These are phyloP conservation scores for Pseudogymnoascus sp. DNA, from an alignment of 2,329 filamentous ascomycete species.

Conservation along the genomic window DNA sequence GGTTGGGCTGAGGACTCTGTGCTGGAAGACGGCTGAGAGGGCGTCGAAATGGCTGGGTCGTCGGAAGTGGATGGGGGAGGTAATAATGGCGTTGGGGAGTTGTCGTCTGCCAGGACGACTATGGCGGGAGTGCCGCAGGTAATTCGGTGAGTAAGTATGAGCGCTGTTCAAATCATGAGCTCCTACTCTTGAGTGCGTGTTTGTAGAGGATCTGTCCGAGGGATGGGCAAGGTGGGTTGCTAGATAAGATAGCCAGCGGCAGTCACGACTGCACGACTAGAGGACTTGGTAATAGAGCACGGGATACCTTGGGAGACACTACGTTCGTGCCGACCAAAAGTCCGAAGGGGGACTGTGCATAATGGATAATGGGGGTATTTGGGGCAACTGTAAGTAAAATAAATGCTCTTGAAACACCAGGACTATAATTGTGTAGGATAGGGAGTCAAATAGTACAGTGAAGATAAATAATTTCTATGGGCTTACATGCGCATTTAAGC, in stretches of 20 bases:
- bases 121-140: slow-evolving; percentile 40
- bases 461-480: neutral
- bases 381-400: neutral
- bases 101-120: slow-evolving; percentile 68
- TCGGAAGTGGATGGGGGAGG: slow-evolving; percentile 60
- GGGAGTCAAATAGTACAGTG: neutral
- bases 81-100: slow-evolving; percentile 38
- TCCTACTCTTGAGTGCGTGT: neutral
- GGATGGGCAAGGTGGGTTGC: neutral
- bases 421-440: neutral
- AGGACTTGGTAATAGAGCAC: neutral
- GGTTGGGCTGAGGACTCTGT: slow-evolving; percentile 36
- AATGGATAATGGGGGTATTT: neutral
- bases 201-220: neutral
- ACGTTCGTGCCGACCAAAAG: neutral
- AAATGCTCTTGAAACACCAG: neutral
- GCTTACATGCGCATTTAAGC: neutral
- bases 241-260: neutral
- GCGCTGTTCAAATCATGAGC: neutral
- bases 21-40: slow-evolving; percentile 41
- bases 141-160: slow-evolving; percentile 7
- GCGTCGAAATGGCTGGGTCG: slow-evolving; percentile 52
- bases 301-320: slow-evolving; percentile 6
- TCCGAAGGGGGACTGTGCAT: neutral
- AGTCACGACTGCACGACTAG: neutral